Percentiles rank a stretch among this genome's conserved stretches.
Evolutionary conservation across 1,284 basidiomycete genomes (phyloP).

Genomic region (Bjerkandera adusta): DNA sequence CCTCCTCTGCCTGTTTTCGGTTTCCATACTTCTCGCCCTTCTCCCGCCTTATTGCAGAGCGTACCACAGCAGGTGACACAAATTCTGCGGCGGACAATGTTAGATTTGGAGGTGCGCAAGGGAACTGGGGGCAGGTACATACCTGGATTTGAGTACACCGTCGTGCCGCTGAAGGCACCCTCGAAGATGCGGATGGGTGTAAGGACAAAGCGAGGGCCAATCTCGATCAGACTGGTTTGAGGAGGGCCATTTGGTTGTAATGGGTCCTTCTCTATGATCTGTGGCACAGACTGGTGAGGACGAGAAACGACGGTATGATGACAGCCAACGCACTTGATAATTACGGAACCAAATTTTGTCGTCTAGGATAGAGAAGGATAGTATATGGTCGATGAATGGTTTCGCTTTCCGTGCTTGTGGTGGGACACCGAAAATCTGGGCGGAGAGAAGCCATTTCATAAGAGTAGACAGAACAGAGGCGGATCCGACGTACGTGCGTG

Average conservation of each 20-base stretch:
- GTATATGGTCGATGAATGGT: constrained; percentile 97
- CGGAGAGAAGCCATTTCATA: constrained; percentile 8
- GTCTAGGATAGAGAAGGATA: constrained; percentile 95
- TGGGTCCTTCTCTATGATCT: constrained; percentile 83
- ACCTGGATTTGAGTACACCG: constrained; percentile 96
- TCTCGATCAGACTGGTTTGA: constrained; percentile 84
- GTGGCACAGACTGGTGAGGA: constrained; percentile 3
- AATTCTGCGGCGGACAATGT: constrained; percentile 61
- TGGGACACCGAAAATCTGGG: constrained; percentile 93
- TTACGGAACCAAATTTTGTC: constrained; percentile 99
- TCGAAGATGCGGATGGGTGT: constrained; percentile 99
- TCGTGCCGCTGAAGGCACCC: constrained; percentile 93
- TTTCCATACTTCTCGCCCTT: constrained; percentile 80
- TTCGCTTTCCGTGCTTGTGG: constrained; percentile 87
- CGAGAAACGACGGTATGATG: not conserved
- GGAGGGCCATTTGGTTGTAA: constrained; percentile 72
- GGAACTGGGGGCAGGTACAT: constrained; percentile 21
- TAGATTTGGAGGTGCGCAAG: not conserved
- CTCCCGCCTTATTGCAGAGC: constrained; percentile 69
- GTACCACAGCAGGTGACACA: constrained; percentile 82
- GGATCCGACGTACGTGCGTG: constrained; percentile 78
- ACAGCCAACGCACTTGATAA: constrained; percentile 74
- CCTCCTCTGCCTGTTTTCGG: constrained; percentile 78
- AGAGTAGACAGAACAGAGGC: constrained; percentile 5
- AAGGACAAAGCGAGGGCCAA: constrained; percentile 96